phyloP scores from a whole-genome alignment of 495 filamentous ascomycete genomes.

The Annulohypoxylon nitens region DNA sequence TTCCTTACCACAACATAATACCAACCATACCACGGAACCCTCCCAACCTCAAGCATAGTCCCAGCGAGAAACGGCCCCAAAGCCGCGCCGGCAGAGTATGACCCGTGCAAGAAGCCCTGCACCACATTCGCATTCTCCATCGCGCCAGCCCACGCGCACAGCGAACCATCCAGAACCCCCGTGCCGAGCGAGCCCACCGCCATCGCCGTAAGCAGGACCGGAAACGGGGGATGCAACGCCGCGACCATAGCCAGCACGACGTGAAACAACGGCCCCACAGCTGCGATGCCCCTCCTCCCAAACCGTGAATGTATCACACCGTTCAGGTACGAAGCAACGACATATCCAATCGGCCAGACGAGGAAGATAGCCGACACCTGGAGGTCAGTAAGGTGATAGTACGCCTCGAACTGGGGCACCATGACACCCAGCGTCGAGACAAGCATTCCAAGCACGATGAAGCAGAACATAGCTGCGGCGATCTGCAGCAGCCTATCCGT shows the following conservation, averaged over 20 bases:
- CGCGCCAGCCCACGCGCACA: conserved; percentile 78
- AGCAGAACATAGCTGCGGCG: conserved; percentile 37
- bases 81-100: conserved; percentile 75
- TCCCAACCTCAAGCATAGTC: conserved; percentile 63
- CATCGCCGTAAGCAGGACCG: conserved; percentile 71
- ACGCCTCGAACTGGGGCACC: conserved; percentile 56
- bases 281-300: conserved; percentile 75
- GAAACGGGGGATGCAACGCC: conserved; percentile 73
- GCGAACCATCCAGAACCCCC: conserved; percentile 72
- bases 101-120: conserved; percentile 72
- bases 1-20: conserved; percentile 60
- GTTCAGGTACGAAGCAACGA: conserved; percentile 71
- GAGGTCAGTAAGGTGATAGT: conserved; percentile 75
- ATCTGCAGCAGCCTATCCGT: conserved; percentile 23
- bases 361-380: conserved; percentile 80
- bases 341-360: conserved; percentile 75
- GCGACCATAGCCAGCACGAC: conserved; percentile 72
- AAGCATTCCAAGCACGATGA: conserved; percentile 32
- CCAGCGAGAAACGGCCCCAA: conserved; percentile 76
- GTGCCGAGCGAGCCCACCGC: conserved; percentile 71
- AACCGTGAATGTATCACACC: conserved; percentile 59
- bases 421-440: conserved; percentile 42
- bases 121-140: conserved; percentile 71
- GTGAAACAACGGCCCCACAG: conserved; percentile 69
- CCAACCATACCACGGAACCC: conserved; percentile 65